Base-by-base conservation (phyloP, 1,139 yeast genomes). In the Sugiyamaella grinbergsii region DNA sequence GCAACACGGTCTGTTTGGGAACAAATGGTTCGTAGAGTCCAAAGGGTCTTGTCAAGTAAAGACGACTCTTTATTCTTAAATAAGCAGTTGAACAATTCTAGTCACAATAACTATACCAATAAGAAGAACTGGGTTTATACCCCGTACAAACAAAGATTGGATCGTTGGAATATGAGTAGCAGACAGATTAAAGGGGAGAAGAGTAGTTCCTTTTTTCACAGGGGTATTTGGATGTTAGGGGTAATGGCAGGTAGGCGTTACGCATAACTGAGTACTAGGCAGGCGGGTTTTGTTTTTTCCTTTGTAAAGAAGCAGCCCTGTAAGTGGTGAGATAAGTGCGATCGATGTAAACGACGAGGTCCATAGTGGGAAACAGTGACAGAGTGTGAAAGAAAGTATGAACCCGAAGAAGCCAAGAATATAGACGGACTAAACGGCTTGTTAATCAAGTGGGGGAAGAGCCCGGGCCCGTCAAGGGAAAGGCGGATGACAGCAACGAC, bases 151-250 rank as follows among this genome's bases (percentile, higher is more conserved):
- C n/a, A n/a, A n/a, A n/a, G n/a, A n/a, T n/a, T n/a, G n/a, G n/a
- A n/a, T n/a, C n/a, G n/a, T n/a, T n/a, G n/a, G 37, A 4, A 5
- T 13, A 16, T n/a, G 11, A 15, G 37, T 32, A n/a, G 20, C 10
- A 16, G 20, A 10, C 10, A 32, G 20, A 32, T n/a, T n/a, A 16
- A 15, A 7, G 6, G 20, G 6, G 26, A n/a, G 34, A 15, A 28
- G 15, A 19, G 43, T 38, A 26, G 41, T 37, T 37, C 41, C 41
- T 37, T 37, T 37, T 37, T 37, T 22, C 43, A 40, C 43, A 40
- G 43, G 43, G 43, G 43, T 40, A 40, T 18, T 11, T 28, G 15
- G 34, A 40, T 28, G 43, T 31, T 41, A 31, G 45, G 38, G 45
- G 8, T 38, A 38, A 19, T 5, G 24, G 26, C 10, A 8, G 28